A percentile compares a stretch with the other conserved stretches of the same genome.
phyloP scores from a whole-genome alignment of 2,329 filamentous ascomycete genomes.

The Ustulina deusta region DNA sequence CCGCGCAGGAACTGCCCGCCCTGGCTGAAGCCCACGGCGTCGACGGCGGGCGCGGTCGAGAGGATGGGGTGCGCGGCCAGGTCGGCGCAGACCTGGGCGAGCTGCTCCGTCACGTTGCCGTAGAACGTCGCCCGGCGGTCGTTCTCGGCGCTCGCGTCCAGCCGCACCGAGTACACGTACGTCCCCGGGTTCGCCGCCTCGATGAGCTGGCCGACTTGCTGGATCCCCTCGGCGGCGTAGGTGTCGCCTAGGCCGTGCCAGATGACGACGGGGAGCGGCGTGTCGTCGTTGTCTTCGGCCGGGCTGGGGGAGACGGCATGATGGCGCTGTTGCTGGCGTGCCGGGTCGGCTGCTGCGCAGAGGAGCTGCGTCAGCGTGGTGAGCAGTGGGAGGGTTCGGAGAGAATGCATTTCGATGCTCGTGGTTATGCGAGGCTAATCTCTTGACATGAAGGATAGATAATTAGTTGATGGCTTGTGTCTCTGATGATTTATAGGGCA shows the following conservation, averaged over 20 bases:
- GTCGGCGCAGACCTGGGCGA: slow-evolving; percentile 81
- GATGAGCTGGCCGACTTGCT: slow-evolving; percentile 76
- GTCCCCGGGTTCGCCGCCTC: slow-evolving; percentile 82
- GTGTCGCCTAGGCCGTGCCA: slow-evolving; percentile 89
- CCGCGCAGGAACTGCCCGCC: slow-evolving; percentile 95
- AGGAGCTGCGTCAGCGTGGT: slow-evolving; percentile 39
- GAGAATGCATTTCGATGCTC: slow-evolving; percentile 33
- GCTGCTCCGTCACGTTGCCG: slow-evolving; percentile 86
- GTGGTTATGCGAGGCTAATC: not conserved
- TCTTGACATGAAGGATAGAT: slow-evolving; percentile 1
- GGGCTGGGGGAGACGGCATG: slow-evolving; percentile 5
- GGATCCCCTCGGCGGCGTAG: slow-evolving; percentile 80
- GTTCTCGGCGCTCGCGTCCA: slow-evolving; percentile 72
- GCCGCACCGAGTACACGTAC: slow-evolving; percentile 81
- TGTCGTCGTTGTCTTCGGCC: slow-evolving; percentile 62
- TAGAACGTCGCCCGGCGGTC: slow-evolving; percentile 91
- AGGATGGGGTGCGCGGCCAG: slow-evolving; percentile 82
- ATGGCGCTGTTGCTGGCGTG: slow-evolving; percentile 12
- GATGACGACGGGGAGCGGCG: slow-evolving; percentile 88
- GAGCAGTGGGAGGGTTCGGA: slow-evolving; percentile 33
- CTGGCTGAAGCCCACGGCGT: slow-evolving; percentile 94
- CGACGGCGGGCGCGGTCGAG: slow-evolving; percentile 82
- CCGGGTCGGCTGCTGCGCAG: slow-evolving; percentile 36
- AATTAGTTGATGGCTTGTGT: not conserved
- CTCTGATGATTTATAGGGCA: not conserved